phyloP scores from a whole-genome alignment of 2,329 filamentous ascomycete genomes.

The Scedosporium dehoogii region DNA sequence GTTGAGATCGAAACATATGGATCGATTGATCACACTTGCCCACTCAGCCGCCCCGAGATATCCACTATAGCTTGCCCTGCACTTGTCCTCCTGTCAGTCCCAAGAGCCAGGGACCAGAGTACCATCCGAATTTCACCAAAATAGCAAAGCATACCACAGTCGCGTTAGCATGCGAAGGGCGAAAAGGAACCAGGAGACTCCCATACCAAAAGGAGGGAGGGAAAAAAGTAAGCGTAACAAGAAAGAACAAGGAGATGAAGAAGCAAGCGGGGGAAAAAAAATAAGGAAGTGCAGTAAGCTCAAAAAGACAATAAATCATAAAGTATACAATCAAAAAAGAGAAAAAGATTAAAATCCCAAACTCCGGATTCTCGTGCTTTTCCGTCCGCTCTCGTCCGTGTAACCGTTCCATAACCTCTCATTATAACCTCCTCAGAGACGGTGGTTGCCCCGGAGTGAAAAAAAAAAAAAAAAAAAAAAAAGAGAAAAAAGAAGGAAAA shows the following conservation, averaged over 20 bases:
- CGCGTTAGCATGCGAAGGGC: neutral
- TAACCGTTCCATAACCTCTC: neutral
- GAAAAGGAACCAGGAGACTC: neutral
- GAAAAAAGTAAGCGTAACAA: neutral
- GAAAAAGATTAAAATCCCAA: neutral
- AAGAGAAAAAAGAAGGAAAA: neutral
- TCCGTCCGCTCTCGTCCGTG: neutral
- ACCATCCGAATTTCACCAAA: neutral
- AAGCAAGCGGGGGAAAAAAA: neutral
- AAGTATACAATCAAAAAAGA: neutral
- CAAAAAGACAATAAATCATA: neutral
- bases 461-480: neutral
- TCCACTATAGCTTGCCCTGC: neutral
- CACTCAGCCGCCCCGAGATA: neutral
- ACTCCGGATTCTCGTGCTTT: neutral
- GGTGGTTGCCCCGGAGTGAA: neutral
- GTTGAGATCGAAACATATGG: neutral
- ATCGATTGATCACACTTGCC: neutral
- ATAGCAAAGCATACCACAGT: neutral
- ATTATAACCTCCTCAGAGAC: too few relatives aligned
- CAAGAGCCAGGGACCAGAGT: neutral
- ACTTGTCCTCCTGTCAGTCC: neutral
- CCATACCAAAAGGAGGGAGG: neutral
- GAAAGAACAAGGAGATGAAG: neutral
- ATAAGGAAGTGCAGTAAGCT: neutral